Conservation (phyloP, 257 asterid species). For the Scutellaria baicalensis region DNA sequence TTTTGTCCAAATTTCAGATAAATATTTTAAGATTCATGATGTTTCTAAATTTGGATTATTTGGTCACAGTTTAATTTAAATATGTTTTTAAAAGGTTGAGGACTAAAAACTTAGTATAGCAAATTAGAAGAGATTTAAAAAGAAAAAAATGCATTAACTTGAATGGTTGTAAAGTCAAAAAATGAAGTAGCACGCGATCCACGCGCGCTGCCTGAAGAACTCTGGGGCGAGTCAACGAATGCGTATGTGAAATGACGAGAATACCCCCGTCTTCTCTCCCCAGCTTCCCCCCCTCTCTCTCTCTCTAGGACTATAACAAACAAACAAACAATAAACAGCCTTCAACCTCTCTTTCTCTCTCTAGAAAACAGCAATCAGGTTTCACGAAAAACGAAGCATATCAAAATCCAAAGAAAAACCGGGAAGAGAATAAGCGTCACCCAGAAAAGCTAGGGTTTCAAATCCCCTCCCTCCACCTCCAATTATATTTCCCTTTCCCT, state of each 20-base stretch:
- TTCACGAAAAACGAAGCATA: slow-evolving; percentile 30
- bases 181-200: neutral
- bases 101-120: too few relatives aligned
- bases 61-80: too few relatives aligned
- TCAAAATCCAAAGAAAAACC: slow-evolving; percentile 2
- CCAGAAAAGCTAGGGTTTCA: slow-evolving; percentile 40
- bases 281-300: slow-evolving; percentile 9
- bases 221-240: neutral
- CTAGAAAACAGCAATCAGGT: slow-evolving; percentile 8
- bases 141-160: too few relatives aligned
- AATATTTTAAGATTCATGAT: too few relatives aligned
- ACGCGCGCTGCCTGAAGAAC: neutral
- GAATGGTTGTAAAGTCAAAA: neutral
- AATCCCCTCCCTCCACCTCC: slow-evolving; percentile 29
- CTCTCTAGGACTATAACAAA: neutral
- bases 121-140: neutral
- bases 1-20: too few relatives aligned
- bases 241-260: neutral
- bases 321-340: slow-evolving; percentile 9
- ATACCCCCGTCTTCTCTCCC: slow-evolving; percentile 1
- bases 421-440: neutral
- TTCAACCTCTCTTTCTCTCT: slow-evolving; percentile 8
- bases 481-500: slow-evolving; percentile 19
- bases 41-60: too few relatives aligned
- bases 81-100: too few relatives aligned